Conservation (phyloP, 306 rosid genomes). For the Vigna hirtella region DNA sequence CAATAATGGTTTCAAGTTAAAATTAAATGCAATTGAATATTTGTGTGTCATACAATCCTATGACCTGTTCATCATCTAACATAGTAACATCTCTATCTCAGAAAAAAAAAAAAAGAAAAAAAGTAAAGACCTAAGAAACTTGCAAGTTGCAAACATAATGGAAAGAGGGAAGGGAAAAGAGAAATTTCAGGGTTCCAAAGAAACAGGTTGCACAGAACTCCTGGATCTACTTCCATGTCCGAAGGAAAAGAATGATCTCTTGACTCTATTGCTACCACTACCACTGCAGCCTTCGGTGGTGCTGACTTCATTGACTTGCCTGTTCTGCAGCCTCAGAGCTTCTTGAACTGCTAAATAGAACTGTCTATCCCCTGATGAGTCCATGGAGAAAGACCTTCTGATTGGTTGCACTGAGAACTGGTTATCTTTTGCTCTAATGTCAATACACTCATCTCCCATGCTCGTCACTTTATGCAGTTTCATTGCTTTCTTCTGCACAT, state of each 20-base stretch:
- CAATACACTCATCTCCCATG: conserved; percentile 94
- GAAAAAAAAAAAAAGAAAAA: background rate
- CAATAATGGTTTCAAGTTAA: conserved; percentile 32
- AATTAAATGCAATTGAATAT: conserved; percentile 56
- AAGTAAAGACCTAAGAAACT: conserved; percentile 34
- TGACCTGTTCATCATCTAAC: conserved; percentile 58
- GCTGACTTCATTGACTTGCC: conserved; percentile 49
- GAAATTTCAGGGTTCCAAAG: conserved; percentile 58
- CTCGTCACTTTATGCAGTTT: conserved; percentile 72
- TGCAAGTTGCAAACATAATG: conserved; percentile 40
- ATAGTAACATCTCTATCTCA: conserved; percentile 45
- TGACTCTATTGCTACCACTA: conserved; percentile 51
- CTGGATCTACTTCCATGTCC: conserved; percentile 82
- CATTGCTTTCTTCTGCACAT: conserved; percentile 51
- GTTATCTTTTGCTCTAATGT: conserved; percentile 79
- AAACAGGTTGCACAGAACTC: conserved; percentile 70
- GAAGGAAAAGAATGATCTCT: conserved; percentile 84
- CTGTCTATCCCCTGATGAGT: conserved; percentile 79
- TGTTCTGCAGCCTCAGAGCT: conserved; percentile 63
- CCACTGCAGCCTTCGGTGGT: conserved; percentile 72
- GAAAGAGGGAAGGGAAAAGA: background rate
- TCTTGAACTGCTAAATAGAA: conserved; percentile 79
- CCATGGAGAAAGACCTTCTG: conserved; percentile 93
- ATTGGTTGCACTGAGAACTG: conserved; percentile 79
- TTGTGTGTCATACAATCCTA: conserved; percentile 59